Evolutionary conservation across 805 yeast genomes (phyloP), one percentile per base, ranked within the genome.

Genomic region (Starmera amethionina): DNA sequence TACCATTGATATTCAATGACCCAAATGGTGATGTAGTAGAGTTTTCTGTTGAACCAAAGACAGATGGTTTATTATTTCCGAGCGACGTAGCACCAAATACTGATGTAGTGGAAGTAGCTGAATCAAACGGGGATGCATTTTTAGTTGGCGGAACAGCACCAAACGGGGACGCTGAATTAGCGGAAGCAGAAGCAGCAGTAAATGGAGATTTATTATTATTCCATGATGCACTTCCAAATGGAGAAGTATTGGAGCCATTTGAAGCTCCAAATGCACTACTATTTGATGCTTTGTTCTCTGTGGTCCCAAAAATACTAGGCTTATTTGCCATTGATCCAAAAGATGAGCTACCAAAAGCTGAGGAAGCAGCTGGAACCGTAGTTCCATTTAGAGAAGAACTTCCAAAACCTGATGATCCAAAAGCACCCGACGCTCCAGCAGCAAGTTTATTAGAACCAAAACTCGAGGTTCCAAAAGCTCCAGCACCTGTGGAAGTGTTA

Each of bases 281-380:
- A 12, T 7, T 22, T 34, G 36, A 13, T 14, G 32, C 8, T n/a
- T 13, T n/a, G n/a, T n/a, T n/a, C 8, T 30, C 15, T 8, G 32
- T 14, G 5, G 5, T 13, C 8, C 32, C 32, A 30, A 30, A 30
- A 22, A 22, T 22, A 22, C 27, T 22, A 22, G 27, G 13, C 16
- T 32, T 32, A 19, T 14, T n/a, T n/a, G 15, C 35, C 22, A 28
- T 19, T 8, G 28, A 10, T 7, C 36, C 36, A 34, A 34, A 34
- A 19, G 28, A n/a, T 22, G 38, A 27, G 27, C 33, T 16, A 40
- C 34, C 22, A 25, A 16, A 14, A 30, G 44, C 27, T 8, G 42
- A 5, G 5, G 36, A 37, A 5, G 57, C 60, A 50, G 55, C 55
- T 15, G 59, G 51, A 8, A 56, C 44, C 5, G 43, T 44, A 35